phyloP scores from a whole-genome alignment of 2,329 filamentous ascomycete genomes.

The Cytospora schulzeri region DNA sequence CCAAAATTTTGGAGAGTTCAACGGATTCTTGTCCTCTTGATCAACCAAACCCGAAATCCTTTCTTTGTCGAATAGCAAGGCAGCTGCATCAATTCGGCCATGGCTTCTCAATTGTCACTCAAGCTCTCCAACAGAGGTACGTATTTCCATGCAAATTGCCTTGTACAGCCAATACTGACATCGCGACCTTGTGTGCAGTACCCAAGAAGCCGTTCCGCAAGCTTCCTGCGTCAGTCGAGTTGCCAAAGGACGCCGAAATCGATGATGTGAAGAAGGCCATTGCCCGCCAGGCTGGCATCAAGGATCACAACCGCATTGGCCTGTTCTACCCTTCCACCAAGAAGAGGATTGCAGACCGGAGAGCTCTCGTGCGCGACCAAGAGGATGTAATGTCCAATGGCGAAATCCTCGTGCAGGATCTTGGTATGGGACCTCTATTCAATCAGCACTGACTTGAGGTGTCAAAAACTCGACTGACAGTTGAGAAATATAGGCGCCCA shows the following conservation, averaged over 20 bases:
- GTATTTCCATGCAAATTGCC: not conserved
- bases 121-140: conserved; percentile 23
- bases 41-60: not conserved
- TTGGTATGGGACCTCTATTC: conserved; percentile 61
- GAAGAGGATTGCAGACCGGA: conserved; percentile 65
- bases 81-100: conserved; percentile 12
- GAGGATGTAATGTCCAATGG: conserved; percentile 50
- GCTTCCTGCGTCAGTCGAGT: conserved; percentile 54
- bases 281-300: conserved; percentile 52
- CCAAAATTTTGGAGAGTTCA: conserved; percentile 15
- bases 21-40: conserved; percentile 2
- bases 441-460: not conserved
- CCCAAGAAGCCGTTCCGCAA: conserved; percentile 55
- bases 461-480: not conserved
- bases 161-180: not conserved
- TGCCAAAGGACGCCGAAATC: conserved; percentile 55
- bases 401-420: conserved; percentile 85
- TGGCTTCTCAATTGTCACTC: conserved; percentile 25
- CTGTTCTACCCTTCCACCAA: conserved; percentile 62
- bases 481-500: conserved; percentile 72
- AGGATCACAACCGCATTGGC: conserved; percentile 64
- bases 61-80: not conserved
- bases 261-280: conserved; percentile 62
- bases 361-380: conserved; percentile 53
- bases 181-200: conserved; percentile 32